These are phyloP conservation scores for Pyrenophora seminiperda DNA, from an alignment of 2,329 filamentous ascomycete genomes.

Conservation along the genomic window DNA sequence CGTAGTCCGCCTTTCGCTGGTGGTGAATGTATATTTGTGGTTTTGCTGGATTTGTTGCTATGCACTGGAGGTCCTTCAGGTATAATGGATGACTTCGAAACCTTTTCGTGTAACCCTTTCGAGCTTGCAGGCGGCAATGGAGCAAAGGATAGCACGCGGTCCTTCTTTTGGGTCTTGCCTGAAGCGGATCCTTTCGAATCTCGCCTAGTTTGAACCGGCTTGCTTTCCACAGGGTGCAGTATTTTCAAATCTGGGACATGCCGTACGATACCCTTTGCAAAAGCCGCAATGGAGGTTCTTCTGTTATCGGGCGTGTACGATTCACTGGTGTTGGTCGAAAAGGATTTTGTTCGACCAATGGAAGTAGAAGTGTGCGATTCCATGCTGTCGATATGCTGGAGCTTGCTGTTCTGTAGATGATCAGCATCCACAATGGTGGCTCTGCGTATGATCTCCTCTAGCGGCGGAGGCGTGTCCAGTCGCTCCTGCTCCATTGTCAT, in stretches of 20 bases:
- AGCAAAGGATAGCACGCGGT: constrained; percentile 17
- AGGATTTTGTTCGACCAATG: neutral
- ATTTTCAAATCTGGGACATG: constrained; percentile 33
- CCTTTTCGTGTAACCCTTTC: neutral
- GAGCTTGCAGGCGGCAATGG: constrained; percentile 2
- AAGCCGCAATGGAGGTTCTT: constrained; percentile 31
- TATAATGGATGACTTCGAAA: constrained; percentile 2
- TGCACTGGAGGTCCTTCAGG: neutral
- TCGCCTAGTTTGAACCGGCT: constrained; percentile 1
- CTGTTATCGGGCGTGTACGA: constrained; percentile 16
- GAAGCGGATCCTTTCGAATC: constrained; percentile 1
- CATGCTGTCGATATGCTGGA: constrained; percentile 19
- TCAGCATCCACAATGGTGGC: constrained; percentile 15
- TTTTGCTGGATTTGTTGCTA: neutral
- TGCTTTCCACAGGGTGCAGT: constrained; percentile 13
- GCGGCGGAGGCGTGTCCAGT: constrained; percentile 22
- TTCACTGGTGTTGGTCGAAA: constrained; percentile 3
- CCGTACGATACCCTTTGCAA: constrained; percentile 31
- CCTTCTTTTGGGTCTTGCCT: constrained; percentile 10
- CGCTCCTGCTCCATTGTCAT: constrained; percentile 18
- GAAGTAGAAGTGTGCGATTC: constrained; percentile 15
- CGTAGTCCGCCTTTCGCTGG: constrained; percentile 25
- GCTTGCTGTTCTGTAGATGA: constrained; percentile 15
- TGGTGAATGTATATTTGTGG: neutral
- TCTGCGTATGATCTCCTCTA: constrained; percentile 29